A percentile compares a stretch with the other conserved stretches of the same genome.
Evolutionary conservation across 257 asterid genomes (phyloP).

Genomic region (Euphrasia confusa): DNA sequence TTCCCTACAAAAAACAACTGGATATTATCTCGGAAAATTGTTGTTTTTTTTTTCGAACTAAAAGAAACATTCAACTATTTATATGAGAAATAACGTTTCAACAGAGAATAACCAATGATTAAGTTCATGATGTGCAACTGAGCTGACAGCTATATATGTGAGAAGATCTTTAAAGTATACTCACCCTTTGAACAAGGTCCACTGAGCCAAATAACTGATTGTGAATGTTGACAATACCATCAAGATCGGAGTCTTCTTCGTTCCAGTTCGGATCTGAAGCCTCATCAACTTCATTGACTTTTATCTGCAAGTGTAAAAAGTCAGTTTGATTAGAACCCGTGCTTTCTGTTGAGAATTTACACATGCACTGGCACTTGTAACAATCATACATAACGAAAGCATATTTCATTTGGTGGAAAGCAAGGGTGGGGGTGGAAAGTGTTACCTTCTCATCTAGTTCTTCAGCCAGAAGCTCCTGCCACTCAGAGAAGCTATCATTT

Average conservation of each 20-base stretch:
- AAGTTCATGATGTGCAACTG: not conserved
- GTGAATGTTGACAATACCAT: slow-evolving; percentile 60
- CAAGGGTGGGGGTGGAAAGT: not conserved
- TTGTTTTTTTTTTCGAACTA: not conserved
- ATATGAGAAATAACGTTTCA: too few species aligned
- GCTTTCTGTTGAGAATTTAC: not conserved
- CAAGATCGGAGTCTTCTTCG: slow-evolving; percentile 50
- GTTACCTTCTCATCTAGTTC: slow-evolving; percentile 57
- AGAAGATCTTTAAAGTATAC: slow-evolving; percentile 14
- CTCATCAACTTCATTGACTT: slow-evolving; percentile 39
- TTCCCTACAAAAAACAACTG: too few species aligned
- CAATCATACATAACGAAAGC: not conserved
- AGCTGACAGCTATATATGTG: not conserved
- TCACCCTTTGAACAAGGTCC: slow-evolving; percentile 56
- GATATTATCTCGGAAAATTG: slow-evolving; percentile 5
- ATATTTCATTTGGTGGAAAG: not conserved
- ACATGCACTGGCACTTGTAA: slow-evolving; percentile 5
- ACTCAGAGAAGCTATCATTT: slow-evolving; percentile 58
- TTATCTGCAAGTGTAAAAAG: slow-evolving; percentile 34
- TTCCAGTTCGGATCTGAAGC: slow-evolving; percentile 59
- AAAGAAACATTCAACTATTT: not conserved
- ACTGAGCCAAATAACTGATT: slow-evolving; percentile 72
- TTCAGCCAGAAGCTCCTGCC: slow-evolving; percentile 69
- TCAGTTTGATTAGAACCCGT: not conserved
- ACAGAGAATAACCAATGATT: not conserved